Base-by-base conservation (phyloP, 2,329 filamentous ascomycete genomes). In the Ophiocordyceps australis region DNA sequence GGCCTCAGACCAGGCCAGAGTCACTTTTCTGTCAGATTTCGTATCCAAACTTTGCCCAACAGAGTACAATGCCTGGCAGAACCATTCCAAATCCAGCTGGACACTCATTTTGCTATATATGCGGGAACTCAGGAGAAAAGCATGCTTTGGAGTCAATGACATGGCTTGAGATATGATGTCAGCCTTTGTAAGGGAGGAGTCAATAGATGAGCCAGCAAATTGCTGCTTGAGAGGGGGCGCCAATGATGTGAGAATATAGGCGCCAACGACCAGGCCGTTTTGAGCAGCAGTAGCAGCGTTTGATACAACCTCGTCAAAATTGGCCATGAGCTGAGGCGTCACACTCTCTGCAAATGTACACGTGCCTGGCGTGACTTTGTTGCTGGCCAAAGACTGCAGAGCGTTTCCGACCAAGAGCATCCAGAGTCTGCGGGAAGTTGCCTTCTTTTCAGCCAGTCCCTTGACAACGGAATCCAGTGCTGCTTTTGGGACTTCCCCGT, bases 391-490 rank as follows among this genome's bases (percentile, higher is more conserved):
- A 10, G 58, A 50, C 56, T 72, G 74, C 23, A 93, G 54, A 3
- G 85, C 54, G 17, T 80, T 68, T 21, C 78, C 82, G 18, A 75
- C 55, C 21, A 72, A 71, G 20, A 89, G 56, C 27, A 81, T 63
- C 89, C 89, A 98, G 14, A 81, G 54, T 33, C 75, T 80, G 16
- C 80, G 74, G 27, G 79, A 68, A 5, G 73, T 62, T 3, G 78
- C 55, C 39, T 83, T 81, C 51, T 95, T 98, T 36, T 98, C 89
- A 7, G 63, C 60, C 22, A 91, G 59, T 2, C 86, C 89, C 50
- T 93, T 95, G 16, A 65, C 53, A 37, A 91, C 74, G 1, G 70
- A 61, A 40, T 86, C 81, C 2, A 72, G 47, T 3, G 76, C 62
- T 5, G 70, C 46, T 37, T 77, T 77, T 9, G 77, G 70, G 11